Conservation (phyloP, 2,329 filamentous ascomycete genomes). For the Ilyonectria mors-panacis region DNA sequence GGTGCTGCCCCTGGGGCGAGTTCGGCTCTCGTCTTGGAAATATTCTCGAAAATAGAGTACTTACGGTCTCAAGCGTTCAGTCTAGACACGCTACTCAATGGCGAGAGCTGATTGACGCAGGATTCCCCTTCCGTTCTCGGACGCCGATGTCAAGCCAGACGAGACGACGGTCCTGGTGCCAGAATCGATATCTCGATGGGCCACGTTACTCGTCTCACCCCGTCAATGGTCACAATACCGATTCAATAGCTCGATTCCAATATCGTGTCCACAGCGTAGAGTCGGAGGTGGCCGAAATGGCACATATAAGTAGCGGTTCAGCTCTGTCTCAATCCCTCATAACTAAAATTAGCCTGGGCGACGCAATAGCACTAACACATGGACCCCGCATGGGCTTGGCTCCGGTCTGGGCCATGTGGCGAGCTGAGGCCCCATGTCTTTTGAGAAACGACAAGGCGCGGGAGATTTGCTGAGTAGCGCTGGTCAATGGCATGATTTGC, state of each 20-base stretch:
- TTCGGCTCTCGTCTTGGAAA: not conserved
- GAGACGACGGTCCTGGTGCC: not conserved
- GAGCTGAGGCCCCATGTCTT: constrained; percentile 27
- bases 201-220: not conserved
- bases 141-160: not conserved
- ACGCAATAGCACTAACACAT: constrained; percentile 29
- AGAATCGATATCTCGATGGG: constrained; percentile 20
- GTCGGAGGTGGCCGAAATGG: constrained; percentile 6
- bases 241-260: constrained; percentile 8
- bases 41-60: not conserved
- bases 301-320: constrained; percentile 33
- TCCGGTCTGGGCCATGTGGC: constrained; percentile 14
- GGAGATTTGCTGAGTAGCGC: constrained; percentile 10
- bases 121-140: not conserved
- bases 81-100: not conserved
- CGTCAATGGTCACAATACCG: constrained; percentile 2
- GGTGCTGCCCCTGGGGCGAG: not conserved
- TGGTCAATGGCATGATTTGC: constrained; percentile 14
- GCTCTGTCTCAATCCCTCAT: constrained; percentile 35
- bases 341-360: constrained; percentile 43
- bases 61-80: not conserved
- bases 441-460: constrained; percentile 5
- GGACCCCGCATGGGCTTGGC: constrained; percentile 35
- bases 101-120: not conserved
- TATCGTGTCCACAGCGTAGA: constrained; percentile 3